Conservation (phyloP, 352 stramenopile species). For the Pythium folliculosum region DNA sequence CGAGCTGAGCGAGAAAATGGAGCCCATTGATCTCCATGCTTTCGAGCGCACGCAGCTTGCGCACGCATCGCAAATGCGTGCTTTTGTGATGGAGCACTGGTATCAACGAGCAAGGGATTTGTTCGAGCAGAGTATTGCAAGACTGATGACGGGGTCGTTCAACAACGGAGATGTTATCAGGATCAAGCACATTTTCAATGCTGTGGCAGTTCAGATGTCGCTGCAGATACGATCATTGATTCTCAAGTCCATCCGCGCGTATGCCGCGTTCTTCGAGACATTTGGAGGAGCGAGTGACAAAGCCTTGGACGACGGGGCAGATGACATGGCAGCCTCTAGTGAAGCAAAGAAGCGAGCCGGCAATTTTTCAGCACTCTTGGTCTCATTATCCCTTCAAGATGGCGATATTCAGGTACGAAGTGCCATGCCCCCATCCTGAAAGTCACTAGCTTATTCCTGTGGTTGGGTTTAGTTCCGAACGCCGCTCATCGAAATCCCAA, state of each 20-base stretch:
- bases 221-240: conserved; percentile 68
- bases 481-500: conserved; percentile 55
- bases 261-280: conserved; percentile 66
- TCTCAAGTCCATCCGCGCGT: conserved; percentile 62
- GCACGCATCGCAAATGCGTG: conserved; percentile 45
- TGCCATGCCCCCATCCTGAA: background rate
- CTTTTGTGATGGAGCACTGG: conserved; percentile 60
- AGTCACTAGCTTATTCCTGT: background rate
- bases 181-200: conserved; percentile 58
- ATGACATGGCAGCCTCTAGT: background rate
- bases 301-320: too few relatives aligned
- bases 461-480: conserved; percentile 39
- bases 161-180: conserved; percentile 28
- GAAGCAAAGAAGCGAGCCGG: background rate
- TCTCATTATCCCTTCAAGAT: conserved; percentile 29
- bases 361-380: conserved; percentile 24
- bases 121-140: conserved; percentile 38
- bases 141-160: conserved; percentile 12
- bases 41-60: conserved; percentile 62
- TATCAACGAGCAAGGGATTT: conserved; percentile 50
- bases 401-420: conserved; percentile 26
- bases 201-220: conserved; percentile 70
- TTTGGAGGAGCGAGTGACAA: conserved; percentile 32
- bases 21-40: conserved; percentile 41
- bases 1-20: conserved; percentile 26